Evolutionary conservation across 2,329 filamentous ascomycete species (phyloP), one percentile per base, ranked within the genome.

Genomic region (Cryphonectria carpinicola): DNA sequence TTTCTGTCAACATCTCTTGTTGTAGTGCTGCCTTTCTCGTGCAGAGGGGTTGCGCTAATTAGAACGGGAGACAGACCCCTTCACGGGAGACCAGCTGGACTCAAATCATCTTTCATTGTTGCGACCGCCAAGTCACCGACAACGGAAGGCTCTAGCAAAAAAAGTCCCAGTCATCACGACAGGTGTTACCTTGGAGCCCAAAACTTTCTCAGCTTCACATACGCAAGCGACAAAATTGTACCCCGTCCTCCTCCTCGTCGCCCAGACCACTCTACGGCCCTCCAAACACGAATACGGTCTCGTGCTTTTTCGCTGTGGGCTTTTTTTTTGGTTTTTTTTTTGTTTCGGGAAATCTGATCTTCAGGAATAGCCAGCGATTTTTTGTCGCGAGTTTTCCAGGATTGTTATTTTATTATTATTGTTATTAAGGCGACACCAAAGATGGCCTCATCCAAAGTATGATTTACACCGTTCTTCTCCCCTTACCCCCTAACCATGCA

Each of bases 401-500:
- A 71, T 71, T 74, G 10, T 39, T 49, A 7, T n/a, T 49, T n/a
- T 49, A n/a, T 11, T 49, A 7, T 71, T 70, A 43, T 11, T 6
- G n/a, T n/a, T n/a, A n/a, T 72, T 73, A 72, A 74, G 74, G 74
- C 71, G 73, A 78, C 76, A 79, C 79, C 78, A 81, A 82, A 82
- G 84, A 89, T 89, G 87, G 87, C 87, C 80, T 89, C 87, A 78
- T 89, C 87, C 79, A 89, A 88, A 84, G 87, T 89, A 88, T 7
- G 69, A 70, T 75, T 72, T 63, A 73, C 73, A 73, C 66, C 70
- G 72, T 22, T 5, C 46, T 11, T 7, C 46, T 49, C 22, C 46
- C 43, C 39, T 14, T 19, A 19, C 43, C 46, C 8, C 22, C 4
- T n/a, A 17, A 49, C 7, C 72, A 73, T 69, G 71, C 72, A 68